Base-by-base conservation (phyloP, 1,139 yeast genomes). In the Geotrichum siamense region DNA sequence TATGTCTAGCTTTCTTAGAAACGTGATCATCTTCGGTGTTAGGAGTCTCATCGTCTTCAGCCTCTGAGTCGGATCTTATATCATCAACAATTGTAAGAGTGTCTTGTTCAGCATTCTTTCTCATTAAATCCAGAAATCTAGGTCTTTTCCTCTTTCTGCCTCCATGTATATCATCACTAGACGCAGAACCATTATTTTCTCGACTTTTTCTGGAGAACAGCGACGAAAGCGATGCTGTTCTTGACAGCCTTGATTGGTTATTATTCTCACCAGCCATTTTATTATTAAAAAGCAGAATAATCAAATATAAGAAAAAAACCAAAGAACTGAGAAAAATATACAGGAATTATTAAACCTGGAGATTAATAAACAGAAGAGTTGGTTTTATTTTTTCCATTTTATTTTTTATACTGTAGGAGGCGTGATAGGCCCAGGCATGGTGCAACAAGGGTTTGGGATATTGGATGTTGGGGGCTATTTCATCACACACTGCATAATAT, bases 191-290 rank as follows among this genome's bases (percentile, higher is more conserved):
- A 8, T 28, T 13, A 13, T 15, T 10, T 20, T 5, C 23, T n/a
- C 39, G 39, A 5, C 36, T 29, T 22, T 36, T 41, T 15, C 36
- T 41, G 12, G 44, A 40, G 21, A 41, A 41, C 36, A 41, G 31
- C 12, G 44, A 41, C 15, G 37, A 29, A 16, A 41, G 27, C 13
- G 44, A 41, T 4, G 40, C 30, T 13, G 40, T 36, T 36, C 40
- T 28, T 4, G 39, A 26, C 23, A 40, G 44, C 12, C 33, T 16
- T 6, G 10, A 19, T 5, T 17, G 15, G 21, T 23, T 10, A 23
- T 23, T 23, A 23, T 10, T 23, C 9, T 23, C 26, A 23, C 26
- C 10, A 67, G 72, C 17, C 67, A 68, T 2, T n/a, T n/a, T n/a
- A n/a, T n/a, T n/a, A n/a, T n/a, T n/a, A n/a, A n/a, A n/a, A n/a